Base-by-base conservation (phyloP, 2,329 filamentous ascomycete genomes). In the Calonectria pseudoturangicola region DNA sequence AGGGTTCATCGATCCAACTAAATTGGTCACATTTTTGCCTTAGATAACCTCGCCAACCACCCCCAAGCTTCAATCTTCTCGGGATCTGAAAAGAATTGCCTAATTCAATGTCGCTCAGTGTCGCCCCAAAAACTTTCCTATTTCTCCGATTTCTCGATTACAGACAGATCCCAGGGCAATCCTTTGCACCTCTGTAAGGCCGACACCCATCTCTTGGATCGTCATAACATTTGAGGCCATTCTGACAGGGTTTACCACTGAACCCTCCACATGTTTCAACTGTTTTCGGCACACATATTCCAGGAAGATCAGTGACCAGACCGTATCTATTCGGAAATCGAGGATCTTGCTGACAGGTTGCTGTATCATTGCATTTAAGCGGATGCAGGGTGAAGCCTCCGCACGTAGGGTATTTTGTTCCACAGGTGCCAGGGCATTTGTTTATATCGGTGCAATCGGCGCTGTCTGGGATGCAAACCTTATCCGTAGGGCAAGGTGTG, bases 341-440 rank as follows among this genome's bases (percentile, higher is more conserved):
- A 25, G 45, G 45, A 25, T 48, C 45, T 13, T 48, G 8, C 13
- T 48, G n/a, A 13, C 45, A 48, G 12, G 45, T 48, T 48, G 45
- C n/a, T 13, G 45, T 48, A 21, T 48, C 45, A 13, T 48, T 13
- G 45, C 45, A 48, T 25, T 48, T 48, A 5, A 10, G 45, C 8
- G 45, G 45, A 10, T 48, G n/a, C n/a, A 25, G 9, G 1, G 45
- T 48, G 10, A 48, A 48, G 45, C 45, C 45, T 25, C 45, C 45
- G 45, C 45, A 48, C 2, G 45, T 21, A 21, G 45, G 9, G 45
- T 48, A 48, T n/a, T 48, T 48, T 13, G n/a, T 48, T 48, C 45
- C 45, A n/a, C 45, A 48, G n/a, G 45, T 48, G 45, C 45, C 45
- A n/a, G 45, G 45, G 45, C 45, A 48, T 48, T 48, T 25, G 45